These are phyloP conservation scores for Stygiomarasmius scandens DNA, from an alignment of 1,284 basidiomycete species.

Conservation along the genomic window DNA sequence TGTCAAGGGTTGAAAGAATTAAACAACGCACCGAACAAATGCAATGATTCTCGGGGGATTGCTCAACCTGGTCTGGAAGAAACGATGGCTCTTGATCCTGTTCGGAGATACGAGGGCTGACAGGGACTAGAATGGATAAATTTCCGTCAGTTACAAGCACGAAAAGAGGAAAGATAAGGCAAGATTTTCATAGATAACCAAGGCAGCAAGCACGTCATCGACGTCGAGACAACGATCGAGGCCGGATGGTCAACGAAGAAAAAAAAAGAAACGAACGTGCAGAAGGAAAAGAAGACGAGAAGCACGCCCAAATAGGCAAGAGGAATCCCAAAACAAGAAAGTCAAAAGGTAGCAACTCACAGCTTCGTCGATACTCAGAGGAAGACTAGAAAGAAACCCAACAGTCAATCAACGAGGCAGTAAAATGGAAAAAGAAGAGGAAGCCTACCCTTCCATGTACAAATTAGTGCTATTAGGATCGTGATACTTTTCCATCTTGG, in stretches of 20 bases:
- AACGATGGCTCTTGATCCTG: slow-evolving; percentile 69
- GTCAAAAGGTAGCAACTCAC: slow-evolving; percentile 28
- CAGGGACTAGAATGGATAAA: slow-evolving; percentile 45
- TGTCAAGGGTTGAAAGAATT: not conserved
- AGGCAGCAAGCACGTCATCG: too few relatives aligned
- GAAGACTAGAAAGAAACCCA: slow-evolving; percentile 44
- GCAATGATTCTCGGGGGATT: slow-evolving; percentile 76
- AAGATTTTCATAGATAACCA: not conserved
- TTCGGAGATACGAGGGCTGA: slow-evolving; percentile 61
- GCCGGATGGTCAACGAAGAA: too few relatives aligned
- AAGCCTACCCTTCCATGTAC: slow-evolving; percentile 69
- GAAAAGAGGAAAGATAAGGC: not conserved
- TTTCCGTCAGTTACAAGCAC: not conserved
- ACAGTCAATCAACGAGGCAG: not conserved
- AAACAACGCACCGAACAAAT: slow-evolving; percentile 61
- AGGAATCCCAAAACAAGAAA: slow-evolving; percentile 1
- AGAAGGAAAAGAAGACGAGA: not conserved
- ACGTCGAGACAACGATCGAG: too few relatives aligned
- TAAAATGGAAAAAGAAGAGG: slow-evolving; percentile 9
- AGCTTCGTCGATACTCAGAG: slow-evolving; percentile 56
- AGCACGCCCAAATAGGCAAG: not conserved
- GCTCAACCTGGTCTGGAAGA: slow-evolving; percentile 74
- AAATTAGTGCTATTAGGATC: slow-evolving; percentile 68
- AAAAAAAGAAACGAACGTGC: not conserved
- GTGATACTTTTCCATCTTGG: slow-evolving; percentile 68